Percentiles rank a stretch among this genome's conserved stretches.
phyloP scores from a whole-genome alignment of 805 yeast genomes.

The Hanseniaspora singularis region DNA sequence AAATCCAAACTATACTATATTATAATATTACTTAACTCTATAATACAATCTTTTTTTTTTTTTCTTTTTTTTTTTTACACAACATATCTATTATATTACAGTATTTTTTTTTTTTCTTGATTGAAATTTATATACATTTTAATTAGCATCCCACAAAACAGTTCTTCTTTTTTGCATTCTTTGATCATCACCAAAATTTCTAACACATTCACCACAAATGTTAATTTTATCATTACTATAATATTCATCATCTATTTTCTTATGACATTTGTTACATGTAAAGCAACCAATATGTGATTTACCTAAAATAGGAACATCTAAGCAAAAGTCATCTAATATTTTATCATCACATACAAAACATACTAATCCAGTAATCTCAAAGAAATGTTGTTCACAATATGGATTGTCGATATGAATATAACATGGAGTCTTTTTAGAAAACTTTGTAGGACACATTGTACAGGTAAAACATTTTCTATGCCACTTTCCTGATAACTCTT shows the following conservation, averaged over 20 bases:
- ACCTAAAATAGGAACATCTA: constrained; percentile 9
- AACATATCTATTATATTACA: no score
- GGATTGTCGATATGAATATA: constrained; percentile 73
- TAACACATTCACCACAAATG: constrained; percentile 9
- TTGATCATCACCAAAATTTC: neutral
- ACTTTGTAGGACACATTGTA: constrained; percentile 43
- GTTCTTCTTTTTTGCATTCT: constrained; percentile 15
- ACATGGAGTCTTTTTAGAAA: constrained; percentile 50
- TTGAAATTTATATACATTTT: no score
- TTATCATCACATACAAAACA: constrained; percentile 8
- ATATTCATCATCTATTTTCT: constrained; percentile 8
- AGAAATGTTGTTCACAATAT: constrained; percentile 61
- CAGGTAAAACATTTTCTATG: constrained; percentile 80
- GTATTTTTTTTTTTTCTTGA: no score
- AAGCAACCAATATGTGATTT: constrained; percentile 14
- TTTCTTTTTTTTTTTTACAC: no score
- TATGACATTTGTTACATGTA: constrained; percentile 7
- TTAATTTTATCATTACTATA: constrained; percentile 11
- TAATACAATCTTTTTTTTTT: no score
- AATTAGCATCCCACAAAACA: constrained; percentile 13
- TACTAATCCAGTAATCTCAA: constrained; percentile 5
- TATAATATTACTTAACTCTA: no score
- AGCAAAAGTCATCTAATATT: constrained; percentile 11
- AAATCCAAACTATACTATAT: no score
- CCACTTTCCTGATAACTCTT: constrained; percentile 84